Conservation (phyloP, 2,329 filamentous ascomycete species). For the Drechmeria coniospora region DNA sequence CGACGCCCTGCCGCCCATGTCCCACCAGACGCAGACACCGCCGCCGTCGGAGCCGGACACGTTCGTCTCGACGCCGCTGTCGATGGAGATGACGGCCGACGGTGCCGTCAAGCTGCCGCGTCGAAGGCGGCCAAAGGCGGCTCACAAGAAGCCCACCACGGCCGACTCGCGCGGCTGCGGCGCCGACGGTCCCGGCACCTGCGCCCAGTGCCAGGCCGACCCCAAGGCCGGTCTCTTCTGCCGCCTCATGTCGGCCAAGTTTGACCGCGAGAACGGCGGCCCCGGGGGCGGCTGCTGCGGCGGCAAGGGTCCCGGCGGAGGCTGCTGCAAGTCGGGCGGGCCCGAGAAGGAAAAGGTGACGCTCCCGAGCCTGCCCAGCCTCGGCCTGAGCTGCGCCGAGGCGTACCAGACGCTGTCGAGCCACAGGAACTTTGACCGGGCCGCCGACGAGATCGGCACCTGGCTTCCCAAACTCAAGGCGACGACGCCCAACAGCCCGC, state of each 20-base stretch:
- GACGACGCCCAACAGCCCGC: conserved; percentile 22
- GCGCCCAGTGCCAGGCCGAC: conserved; percentile 62
- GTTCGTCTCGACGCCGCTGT: conserved; percentile 33
- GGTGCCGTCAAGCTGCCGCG: conserved; percentile 44
- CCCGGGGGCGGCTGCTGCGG: conserved; percentile 42
- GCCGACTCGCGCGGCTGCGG: conserved; percentile 31
- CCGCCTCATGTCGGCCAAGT: conserved; percentile 58
- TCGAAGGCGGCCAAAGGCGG: conserved; percentile 16
- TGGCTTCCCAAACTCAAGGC: conserved; percentile 64
- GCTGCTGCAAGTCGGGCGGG: conserved; percentile 42
- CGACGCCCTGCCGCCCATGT: conserved; percentile 24
- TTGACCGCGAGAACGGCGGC: conserved; percentile 26
- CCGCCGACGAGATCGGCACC: conserved; percentile 56
- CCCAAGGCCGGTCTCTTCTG: conserved; percentile 73
- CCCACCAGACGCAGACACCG: conserved; percentile 37
- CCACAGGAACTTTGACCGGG: conserved; percentile 60
- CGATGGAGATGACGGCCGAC: conserved; percentile 43
- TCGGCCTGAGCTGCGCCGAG: conserved; percentile 59
- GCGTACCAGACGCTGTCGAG: conserved; percentile 66
- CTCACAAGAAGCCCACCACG: conserved; percentile 10
- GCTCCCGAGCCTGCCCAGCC: conserved; percentile 22
- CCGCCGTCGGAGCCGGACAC: conserved; percentile 47
- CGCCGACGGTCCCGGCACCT: conserved; percentile 60
- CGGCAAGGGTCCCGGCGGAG: conserved; percentile 40
- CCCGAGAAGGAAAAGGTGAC: conserved; percentile 18